Evolutionary conservation across 176 grass and related monocot species (phyloP), one percentile per base, ranked within the genome.

Genomic region (Musa troglodytarum): DNA sequence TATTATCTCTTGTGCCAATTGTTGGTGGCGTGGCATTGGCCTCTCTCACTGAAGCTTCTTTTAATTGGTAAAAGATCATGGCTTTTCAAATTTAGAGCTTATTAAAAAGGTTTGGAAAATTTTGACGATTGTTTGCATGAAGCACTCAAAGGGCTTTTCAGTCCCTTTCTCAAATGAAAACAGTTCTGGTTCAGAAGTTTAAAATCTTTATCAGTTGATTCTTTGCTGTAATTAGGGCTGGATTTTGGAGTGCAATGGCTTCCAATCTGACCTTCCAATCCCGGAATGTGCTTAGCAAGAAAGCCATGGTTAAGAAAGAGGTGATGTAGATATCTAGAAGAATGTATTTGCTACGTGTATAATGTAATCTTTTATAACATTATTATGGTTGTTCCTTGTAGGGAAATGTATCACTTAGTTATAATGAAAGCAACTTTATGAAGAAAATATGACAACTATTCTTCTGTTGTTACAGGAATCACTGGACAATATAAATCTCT

Each of bases 261-360:
- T 99, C 96, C 71, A 89, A 95, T 83, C 81, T 99, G 50, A 99
- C 88, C 63, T 99, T 93, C 68, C 91, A 99, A 77, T 99, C 91
- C 65, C 82, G 91, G 69, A 99, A 99, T 58, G 96, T 99, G 52
- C 76, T 99, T 63, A 99, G 96, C 86, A 99, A 95, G 81, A 95
- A 99, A 79, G 86, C 92, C 76, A 92, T 99, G 96, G 81, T 99
- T 52, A 99, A 99, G 91, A 95, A 84, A 88, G 87, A 99, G 90
- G 88, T 95, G 77, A 78, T 13, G 0, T 43, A 43, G 34, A 43
- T 43, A 43, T 43, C 3, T 43, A 43, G 34, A 43, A 43, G 34
- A 43, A 43, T 43, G 34, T 43, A 43, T 43, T 6, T 43, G 4
- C 34, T 43, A 43, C 34, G 3, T 6, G 0, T 43, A 43, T 43